Conservation (phyloP, 2,329 filamentous ascomycete species). For the Colletotrichum liaoningense region DNA sequence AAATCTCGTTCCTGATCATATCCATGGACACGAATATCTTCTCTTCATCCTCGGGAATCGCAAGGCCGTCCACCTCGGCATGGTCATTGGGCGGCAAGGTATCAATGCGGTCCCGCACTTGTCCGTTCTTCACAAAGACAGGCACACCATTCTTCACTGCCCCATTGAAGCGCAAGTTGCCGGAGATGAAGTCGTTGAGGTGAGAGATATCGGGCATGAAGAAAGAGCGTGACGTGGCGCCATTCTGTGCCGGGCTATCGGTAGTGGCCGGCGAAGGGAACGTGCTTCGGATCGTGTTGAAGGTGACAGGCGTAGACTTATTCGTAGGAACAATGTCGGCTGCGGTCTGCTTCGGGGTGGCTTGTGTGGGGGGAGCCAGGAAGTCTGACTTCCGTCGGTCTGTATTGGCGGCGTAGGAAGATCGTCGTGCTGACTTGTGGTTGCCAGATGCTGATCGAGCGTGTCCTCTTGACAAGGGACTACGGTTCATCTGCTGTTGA, state of each 20-base stretch:
- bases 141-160: slow-evolving; percentile 65
- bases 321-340: slow-evolving; percentile 1
- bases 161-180: slow-evolving; percentile 62
- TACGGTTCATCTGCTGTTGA: slow-evolving; percentile 46
- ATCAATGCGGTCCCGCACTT: slow-evolving; percentile 56
- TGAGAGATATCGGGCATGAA: slow-evolving; percentile 66
- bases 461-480: slow-evolving; percentile 51
- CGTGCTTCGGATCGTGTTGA: slow-evolving; percentile 35
- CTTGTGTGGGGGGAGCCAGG: slow-evolving; percentile 25
- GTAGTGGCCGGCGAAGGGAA: slow-evolving; percentile 48
- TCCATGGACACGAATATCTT: slow-evolving; percentile 71
- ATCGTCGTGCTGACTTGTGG: slow-evolving; percentile 25
- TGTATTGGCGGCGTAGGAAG: slow-evolving; percentile 25
- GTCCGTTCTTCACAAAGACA: slow-evolving; percentile 66
- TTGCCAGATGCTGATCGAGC: slow-evolving; percentile 43
- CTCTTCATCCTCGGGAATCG: slow-evolving; percentile 65
- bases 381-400: slow-evolving; percentile 31
- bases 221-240: slow-evolving; percentile 62
- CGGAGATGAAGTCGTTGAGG: slow-evolving; percentile 68
- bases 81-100: slow-evolving; percentile 52
- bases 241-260: slow-evolving; percentile 47
- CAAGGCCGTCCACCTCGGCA: slow-evolving; percentile 61
- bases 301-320: slow-evolving; percentile 33
- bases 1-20: slow-evolving; percentile 70
- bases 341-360: slow-evolving; percentile 27